Evolutionary conservation across 768 basidiomycete genomes (phyloP).

Genomic region (Gymnopilus dilepis): DNA sequence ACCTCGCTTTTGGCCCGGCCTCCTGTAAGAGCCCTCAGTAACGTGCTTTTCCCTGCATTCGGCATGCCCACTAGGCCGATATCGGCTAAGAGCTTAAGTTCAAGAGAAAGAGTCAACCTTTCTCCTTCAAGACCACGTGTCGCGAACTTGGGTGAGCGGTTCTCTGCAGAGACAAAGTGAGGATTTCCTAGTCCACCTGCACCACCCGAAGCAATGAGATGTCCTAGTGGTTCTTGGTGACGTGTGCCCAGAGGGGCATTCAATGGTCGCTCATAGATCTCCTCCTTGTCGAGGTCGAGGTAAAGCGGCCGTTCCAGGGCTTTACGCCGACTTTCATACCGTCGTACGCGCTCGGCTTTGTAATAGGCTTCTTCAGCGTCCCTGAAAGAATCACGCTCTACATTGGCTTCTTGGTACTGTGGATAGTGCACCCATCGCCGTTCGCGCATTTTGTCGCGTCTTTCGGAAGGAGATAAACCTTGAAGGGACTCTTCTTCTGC

Average conservation of each 20-base stretch:
- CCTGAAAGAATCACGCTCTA: conserved; percentile 66
- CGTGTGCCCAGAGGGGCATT: conserved; percentile 71
- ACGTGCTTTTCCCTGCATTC: conserved; percentile 92
- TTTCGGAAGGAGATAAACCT: conserved; percentile 51
- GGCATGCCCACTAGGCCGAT: conserved; percentile 97
- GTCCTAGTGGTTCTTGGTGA: conserved; percentile 57
- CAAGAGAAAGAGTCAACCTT: conserved; percentile 80
- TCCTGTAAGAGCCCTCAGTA: conserved; percentile 88
- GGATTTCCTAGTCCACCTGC: conserved; percentile 88
- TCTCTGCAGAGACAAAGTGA: conserved; percentile 69
- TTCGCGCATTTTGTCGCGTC: conserved; percentile 63
- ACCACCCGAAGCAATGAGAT: conserved; percentile 79
- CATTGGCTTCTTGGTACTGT: conserved; percentile 61
- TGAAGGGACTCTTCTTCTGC: conserved; percentile 66
- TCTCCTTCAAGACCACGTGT: conserved; percentile 80
- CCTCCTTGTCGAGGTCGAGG: conserved; percentile 67
- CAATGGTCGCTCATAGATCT: conserved; percentile 43
- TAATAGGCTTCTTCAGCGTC: conserved; percentile 70
- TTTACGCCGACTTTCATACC: conserved; percentile 50
- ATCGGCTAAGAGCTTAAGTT: conserved; percentile 93
- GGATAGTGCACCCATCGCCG: conserved; percentile 86
- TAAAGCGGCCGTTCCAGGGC: conserved; percentile 48
- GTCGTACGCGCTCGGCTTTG: conserved; percentile 64
- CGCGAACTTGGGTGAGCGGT: conserved; percentile 87
- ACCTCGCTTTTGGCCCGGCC: conserved; percentile 84